Conservation (phyloP, 768 basidiomycete species). For the Ramaria sp. region DNA sequence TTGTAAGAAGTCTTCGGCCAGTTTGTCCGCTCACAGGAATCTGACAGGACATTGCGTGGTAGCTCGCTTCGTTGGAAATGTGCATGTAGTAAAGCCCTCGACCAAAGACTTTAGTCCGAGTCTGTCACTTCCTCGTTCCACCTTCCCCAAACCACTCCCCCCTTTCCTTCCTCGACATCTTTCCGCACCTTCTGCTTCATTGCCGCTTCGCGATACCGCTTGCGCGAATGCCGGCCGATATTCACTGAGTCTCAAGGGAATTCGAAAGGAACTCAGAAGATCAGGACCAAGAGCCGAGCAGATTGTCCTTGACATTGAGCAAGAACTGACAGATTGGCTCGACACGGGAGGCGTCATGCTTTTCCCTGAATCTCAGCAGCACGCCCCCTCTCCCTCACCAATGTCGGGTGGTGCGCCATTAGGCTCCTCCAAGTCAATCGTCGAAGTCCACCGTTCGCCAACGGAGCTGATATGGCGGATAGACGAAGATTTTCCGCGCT, state of each 20-base stretch:
- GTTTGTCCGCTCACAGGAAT: not conserved
- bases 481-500: conserved; percentile 63
- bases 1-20: conserved; percentile 30
- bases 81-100: conserved; percentile 56
- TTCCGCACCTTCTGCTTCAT: conserved; percentile 33
- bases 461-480: conserved; percentile 66
- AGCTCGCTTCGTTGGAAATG: conserved; percentile 68
- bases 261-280: conserved; percentile 53
- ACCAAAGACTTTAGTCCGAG: conserved; percentile 41
- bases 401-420: conserved; percentile 34
- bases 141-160: conserved; percentile 72
- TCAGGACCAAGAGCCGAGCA: conserved; percentile 47
- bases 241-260: conserved; percentile 65
- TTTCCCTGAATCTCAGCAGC: conserved; percentile 27
- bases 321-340: conserved; percentile 54
- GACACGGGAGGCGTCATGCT: conserved; percentile 42
- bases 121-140: conserved; percentile 33
- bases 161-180: conserved; percentile 52
- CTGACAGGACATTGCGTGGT: not conserved
- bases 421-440: conserved; percentile 40
- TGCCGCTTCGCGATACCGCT: conserved; percentile 32
- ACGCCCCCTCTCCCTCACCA: conserved; percentile 13
- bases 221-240: conserved; percentile 67
- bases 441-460: conserved; percentile 58
- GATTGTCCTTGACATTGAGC: conserved; percentile 61